Evolutionary conservation across 2,329 filamentous ascomycete species (phyloP), one percentile per base, ranked within the genome.

Genomic region (Didymellaceae sp.): DNA sequence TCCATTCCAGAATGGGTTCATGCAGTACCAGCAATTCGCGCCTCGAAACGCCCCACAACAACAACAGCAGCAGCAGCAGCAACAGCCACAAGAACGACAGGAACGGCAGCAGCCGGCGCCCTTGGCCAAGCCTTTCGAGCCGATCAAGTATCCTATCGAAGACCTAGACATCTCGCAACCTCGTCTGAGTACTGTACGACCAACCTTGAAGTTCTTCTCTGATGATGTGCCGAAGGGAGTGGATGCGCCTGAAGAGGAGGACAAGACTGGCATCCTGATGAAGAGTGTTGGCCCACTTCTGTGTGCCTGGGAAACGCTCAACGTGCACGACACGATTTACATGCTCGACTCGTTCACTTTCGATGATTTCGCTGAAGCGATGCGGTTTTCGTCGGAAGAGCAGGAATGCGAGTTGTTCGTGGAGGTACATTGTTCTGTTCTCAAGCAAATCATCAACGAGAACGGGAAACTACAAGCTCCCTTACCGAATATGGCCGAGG

Each of bases 321-420:
- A 97, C 65, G 93, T 99, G n/a, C 97, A 97, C 69, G 96, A 91
- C 67, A 91, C 96, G 66, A 88, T 97, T 14, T 96, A 96, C 68
- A 85, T 90, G 66, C 81, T 99, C 20, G 94, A 99, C 72, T 97
- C 93, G 0, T 99, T 99, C 68, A 97, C 93, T 0, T 95, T 97
- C 65, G 94, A 99, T 70, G 94, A 99, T 71, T 97, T 92, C 65
- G 81, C 96, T 4, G 89, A 97, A 69, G 88, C 92, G 0, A 86
- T 99, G 80, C 82, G 86, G 39, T 87, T 92, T 50, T 83, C 88
- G 0, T 91, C 86, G 0, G 83, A 87, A 25, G 85, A 90, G 17
- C 77, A 85, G 1, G 86, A 88, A 6, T 94, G 94, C 43, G 88
- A 97, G 68, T 78, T 99, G 0, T 87, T 97, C 60, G 86, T 90